Evolutionary conservation across 345 rosid species (phyloP), one percentile per base, ranked within the genome.

Genomic region (Salix dunnii): DNA sequence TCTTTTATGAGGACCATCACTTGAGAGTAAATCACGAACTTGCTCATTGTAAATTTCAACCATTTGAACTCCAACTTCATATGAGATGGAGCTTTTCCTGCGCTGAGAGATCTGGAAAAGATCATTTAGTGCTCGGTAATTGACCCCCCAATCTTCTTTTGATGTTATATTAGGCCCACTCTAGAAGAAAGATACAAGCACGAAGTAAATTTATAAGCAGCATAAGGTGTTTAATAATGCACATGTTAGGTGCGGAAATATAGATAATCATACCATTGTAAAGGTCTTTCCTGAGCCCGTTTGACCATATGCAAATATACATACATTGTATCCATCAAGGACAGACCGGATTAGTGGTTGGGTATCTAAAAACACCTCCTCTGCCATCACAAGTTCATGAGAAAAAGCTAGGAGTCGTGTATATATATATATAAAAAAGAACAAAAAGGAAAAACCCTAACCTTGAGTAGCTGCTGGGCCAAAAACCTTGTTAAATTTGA

Each of bases 201-300:
- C 58, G n/a, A 74, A 40, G 27, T 20, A 23, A n/a, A 23, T 58
- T 23, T 58, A 25, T 58, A 55, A 55, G 6, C 28, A 55, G 6
- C 28, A 23, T n/a, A 3, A 58, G 28, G 28, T n/a, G 10, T n/a
- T 3, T 4, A 58, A 58, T 23, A 58, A 58, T 58, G 63, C 10
- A 58, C 8, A n/a, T 58, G 63, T 58, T n/a, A 58, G 63, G 28
- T 58, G 28, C 10, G 63, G 25, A 23, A 9, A 71, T 66, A 73
- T 65, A 67, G 68, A 70, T 25, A 64, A 43, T 16, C 81, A 31
- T 79, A 93, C 99, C 99, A 96, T 96, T 35, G 99, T 96, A 76
- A 93, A 96, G 62, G 99, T 96, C 88, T 96, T 96, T 65, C 99
- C 99, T 13, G 99, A 96, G 11, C 99, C 99, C n/a, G 98, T 96